Evolutionary conservation across 2,329 filamentous ascomycete species (phyloP).

Genomic region (Sporothrix pseudoabietina): DNA sequence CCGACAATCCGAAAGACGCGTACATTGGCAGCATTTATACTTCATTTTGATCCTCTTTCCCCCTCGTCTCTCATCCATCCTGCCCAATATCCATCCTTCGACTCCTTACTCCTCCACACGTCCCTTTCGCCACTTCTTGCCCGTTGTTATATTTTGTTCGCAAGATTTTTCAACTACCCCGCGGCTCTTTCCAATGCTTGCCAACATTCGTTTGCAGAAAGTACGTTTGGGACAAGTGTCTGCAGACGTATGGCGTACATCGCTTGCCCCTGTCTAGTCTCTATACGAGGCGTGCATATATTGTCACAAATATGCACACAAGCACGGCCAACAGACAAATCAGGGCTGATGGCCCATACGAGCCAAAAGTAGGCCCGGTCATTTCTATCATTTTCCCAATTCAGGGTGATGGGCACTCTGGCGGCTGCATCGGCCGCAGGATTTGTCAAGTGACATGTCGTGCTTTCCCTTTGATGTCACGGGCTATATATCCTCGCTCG

Average conservation of each 20-base stretch:
- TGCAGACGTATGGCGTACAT: neutral
- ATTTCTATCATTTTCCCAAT: neutral
- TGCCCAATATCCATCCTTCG: neutral
- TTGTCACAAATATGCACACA: neutral
- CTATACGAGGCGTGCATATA: conserved; percentile 13
- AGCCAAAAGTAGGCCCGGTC: neutral
- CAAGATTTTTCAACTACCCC: neutral
- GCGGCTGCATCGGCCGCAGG: neutral
- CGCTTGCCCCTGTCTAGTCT: neutral
- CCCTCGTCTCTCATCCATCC: neutral
- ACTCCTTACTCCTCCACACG: neutral
- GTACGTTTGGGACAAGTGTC: neutral
- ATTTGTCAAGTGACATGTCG: neutral
- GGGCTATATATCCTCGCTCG: neutral
- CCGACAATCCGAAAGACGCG: neutral
- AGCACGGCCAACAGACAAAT: neutral
- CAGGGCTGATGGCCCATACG: neutral
- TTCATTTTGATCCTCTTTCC: neutral
- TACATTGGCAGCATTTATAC: neutral
- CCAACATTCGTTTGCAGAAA: neutral
- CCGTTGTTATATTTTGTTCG: neutral
- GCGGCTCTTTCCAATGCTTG: neutral
- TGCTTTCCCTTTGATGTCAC: neutral
- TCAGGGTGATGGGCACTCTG: neutral
- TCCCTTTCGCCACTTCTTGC: neutral